Percentiles rank a stretch among this genome's conserved stretches.
Evolutionary conservation across 2,329 filamentous ascomycete species (phyloP).

Genomic region (Alternaria ethzedia): DNA sequence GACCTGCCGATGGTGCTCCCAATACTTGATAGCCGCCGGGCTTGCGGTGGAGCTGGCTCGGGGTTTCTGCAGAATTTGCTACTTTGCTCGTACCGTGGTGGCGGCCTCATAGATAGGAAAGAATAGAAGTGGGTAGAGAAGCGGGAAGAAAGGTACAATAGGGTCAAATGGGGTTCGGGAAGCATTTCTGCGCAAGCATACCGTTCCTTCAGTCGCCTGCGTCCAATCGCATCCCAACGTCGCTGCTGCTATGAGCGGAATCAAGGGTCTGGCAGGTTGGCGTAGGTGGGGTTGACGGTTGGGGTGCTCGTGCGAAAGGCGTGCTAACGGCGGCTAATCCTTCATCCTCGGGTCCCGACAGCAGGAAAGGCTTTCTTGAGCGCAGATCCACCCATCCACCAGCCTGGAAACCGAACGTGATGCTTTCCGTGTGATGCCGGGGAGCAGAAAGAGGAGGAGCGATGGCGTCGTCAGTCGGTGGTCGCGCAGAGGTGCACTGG

Average conservation of each 20-base stretch:
- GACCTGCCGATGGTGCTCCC: background rate
- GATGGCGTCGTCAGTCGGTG: background rate
- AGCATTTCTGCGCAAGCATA: background rate
- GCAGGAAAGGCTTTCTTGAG: background rate
- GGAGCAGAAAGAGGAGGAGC: background rate
- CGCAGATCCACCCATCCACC: background rate
- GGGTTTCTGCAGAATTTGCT: background rate
- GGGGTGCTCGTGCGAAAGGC: background rate
- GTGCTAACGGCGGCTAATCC: background rate
- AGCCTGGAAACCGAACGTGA: background rate
- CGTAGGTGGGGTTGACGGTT: background rate
- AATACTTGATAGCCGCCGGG: background rate
- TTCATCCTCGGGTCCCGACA: slow-evolving; percentile 1
- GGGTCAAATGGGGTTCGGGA: background rate
- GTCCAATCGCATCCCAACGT: background rate
- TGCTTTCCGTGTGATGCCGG: background rate
- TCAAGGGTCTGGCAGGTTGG: background rate
- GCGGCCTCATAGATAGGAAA: background rate
- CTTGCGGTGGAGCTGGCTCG: background rate
- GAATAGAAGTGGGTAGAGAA: background rate
- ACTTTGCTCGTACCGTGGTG: slow-evolving; percentile 1
- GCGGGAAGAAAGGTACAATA: background rate
- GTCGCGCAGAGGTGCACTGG: too few species aligned
- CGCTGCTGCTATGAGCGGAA: background rate
- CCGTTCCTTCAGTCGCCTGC: background rate